Conservation (phyloP, 202 grass and related monocot genomes). For the Cymbopogon flexuosus region DNA sequence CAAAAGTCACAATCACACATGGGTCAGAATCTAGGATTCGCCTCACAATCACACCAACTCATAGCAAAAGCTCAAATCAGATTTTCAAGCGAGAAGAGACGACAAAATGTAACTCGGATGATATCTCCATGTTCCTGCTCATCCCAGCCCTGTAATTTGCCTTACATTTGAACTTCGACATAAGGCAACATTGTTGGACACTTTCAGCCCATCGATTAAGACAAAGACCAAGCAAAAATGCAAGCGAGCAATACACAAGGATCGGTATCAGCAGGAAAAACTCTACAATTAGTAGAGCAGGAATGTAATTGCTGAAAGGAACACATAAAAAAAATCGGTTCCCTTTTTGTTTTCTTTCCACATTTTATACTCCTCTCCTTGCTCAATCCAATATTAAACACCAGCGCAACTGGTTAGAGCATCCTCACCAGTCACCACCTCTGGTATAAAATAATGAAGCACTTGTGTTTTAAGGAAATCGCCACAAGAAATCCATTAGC, state of each 20-base stretch:
- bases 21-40: neutral
- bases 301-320: conserved; percentile 41
- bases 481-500: conserved; percentile 3
- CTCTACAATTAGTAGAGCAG: conserved; percentile 19
- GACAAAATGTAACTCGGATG: neutral
- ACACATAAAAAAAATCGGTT: conserved; percentile 43
- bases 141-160: neutral
- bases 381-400: neutral
- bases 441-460: conserved; percentile 13
- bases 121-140: neutral
- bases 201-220: neutral
- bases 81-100: neutral
- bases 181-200: neutral
- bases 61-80: neutral
- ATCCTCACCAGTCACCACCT: conserved; percentile 21
- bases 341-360: conserved; percentile 37
- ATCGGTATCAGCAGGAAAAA: neutral
- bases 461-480: neutral
- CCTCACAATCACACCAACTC: neutral
- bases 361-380: neutral
- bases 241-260: neutral
- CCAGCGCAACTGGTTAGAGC: conserved; percentile 1
- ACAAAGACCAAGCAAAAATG: neutral
- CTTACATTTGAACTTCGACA: neutral
- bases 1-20: neutral